phyloP scores from a whole-genome alignment of 2,329 filamentous ascomycete genomes.

The Aspergillus transmontanensis region DNA sequence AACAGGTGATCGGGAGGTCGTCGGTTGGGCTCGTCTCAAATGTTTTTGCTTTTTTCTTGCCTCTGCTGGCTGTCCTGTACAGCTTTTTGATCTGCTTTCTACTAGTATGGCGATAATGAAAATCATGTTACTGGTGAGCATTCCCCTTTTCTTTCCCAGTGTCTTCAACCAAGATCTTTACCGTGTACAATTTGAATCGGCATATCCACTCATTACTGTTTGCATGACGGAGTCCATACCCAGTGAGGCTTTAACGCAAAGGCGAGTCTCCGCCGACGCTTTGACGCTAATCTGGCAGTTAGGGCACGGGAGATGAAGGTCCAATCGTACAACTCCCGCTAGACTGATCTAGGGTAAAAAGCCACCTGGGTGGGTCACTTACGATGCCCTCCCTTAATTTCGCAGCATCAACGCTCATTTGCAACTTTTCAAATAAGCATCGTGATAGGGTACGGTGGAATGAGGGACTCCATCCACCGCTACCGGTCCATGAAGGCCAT shows the following conservation, averaged over 20 bases:
- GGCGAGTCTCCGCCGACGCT: background rate
- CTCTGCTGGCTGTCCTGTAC: too few species aligned
- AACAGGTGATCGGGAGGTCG: too few species aligned
- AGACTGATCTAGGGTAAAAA: background rate
- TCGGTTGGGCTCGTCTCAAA: too few species aligned
- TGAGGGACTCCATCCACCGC: background rate
- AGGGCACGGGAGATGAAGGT: slow-evolving; percentile 1
- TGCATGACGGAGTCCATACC: too few species aligned
- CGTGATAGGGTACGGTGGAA: slow-evolving; percentile 14
- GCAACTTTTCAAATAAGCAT: slow-evolving; percentile 28
- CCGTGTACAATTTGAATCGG: too few species aligned
- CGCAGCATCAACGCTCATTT: slow-evolving; percentile 26
- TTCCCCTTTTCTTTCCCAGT: background rate
- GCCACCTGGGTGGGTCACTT: slow-evolving; percentile 4
- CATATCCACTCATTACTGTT: too few species aligned
- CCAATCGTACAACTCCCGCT: background rate
- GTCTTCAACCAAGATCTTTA: background rate
- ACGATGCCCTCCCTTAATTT: slow-evolving; percentile 18
- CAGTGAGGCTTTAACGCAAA: background rate
- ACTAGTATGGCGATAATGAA: too few species aligned
- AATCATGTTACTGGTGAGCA: too few species aligned
- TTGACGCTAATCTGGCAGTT: background rate
- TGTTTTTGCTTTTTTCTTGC: too few species aligned
- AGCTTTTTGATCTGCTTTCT: too few species aligned
- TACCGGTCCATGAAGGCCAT: background rate